Conservation (phyloP, 2,329 filamentous ascomycete genomes). For the Colletotrichum graminicola region DNA sequence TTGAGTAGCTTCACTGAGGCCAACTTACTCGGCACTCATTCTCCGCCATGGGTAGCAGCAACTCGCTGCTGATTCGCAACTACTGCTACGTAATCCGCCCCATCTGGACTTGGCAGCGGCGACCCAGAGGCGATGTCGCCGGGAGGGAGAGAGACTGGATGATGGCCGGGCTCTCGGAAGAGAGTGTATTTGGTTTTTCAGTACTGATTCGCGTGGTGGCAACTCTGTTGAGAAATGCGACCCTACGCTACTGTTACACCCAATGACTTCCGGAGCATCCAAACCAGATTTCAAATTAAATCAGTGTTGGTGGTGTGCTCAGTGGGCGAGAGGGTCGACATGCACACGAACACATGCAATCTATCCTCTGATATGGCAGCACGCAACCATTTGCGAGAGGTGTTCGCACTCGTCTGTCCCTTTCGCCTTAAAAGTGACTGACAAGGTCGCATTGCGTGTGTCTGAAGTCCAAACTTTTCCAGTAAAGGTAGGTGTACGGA, state of each 20-base stretch:
- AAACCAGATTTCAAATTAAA: background rate
- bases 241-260: background rate
- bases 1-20: background rate
- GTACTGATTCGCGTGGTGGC: slow-evolving; percentile 13
- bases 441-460: background rate
- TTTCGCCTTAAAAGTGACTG: background rate
- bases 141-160: background rate
- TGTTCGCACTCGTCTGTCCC: background rate
- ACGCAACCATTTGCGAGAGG: background rate
- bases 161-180: background rate
- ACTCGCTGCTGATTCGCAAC: background rate
- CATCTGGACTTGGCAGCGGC: background rate
- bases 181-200: background rate
- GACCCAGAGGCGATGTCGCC: slow-evolving; percentile 6
- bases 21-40: background rate
- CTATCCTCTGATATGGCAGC: background rate
- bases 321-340: background rate
- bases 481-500: too few species aligned
- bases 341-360: background rate
- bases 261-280: background rate
- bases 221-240: slow-evolving; percentile 2
- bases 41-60: background rate
- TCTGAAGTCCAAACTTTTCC: background rate
- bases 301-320: background rate
- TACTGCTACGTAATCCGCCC: background rate